Evolutionary conservation across 129 eudicot species (phyloP).

Genomic region (Glebionis coronaria): DNA sequence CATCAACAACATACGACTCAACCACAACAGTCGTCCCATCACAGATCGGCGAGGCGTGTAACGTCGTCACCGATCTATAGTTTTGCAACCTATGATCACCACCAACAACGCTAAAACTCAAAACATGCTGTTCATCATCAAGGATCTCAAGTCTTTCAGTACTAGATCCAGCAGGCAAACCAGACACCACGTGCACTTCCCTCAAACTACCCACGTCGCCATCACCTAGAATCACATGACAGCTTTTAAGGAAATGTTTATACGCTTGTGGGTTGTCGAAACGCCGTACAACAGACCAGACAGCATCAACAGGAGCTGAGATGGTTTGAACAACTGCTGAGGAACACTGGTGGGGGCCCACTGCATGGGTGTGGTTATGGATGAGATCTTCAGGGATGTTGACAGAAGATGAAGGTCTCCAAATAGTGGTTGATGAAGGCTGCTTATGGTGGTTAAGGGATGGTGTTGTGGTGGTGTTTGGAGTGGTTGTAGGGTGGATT

Average conservation of each 20-base stretch:
- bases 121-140: constrained; percentile 65
- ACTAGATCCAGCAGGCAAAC: constrained; percentile 76
- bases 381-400: constrained; percentile 43
- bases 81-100: constrained; percentile 78
- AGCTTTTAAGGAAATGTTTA: constrained; percentile 76
- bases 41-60: constrained; percentile 37
- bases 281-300: constrained; percentile 78
- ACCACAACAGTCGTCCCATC: constrained; percentile 59
- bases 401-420: constrained; percentile 39
- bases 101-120: constrained; percentile 76
- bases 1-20: constrained; percentile 87
- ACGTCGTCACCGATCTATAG: constrained; percentile 75
- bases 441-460: constrained; percentile 32
- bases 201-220: constrained; percentile 75
- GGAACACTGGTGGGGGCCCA: constrained; percentile 62
- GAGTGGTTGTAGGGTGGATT: constrained; percentile 33
- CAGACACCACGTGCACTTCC: constrained; percentile 75
- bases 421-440: constrained; percentile 30
- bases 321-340: constrained; percentile 65
- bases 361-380: constrained; percentile 69
- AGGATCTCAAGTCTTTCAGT: constrained; percentile 79
- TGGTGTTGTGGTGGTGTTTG: constrained; percentile 26
- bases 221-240: constrained; percentile 67
- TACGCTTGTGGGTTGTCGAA: constrained; percentile 83
- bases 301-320: constrained; percentile 53